These are phyloP conservation scores for Cyclotella sp. DNA, from an alignment of 108 stramenopile genomes.

Conservation along the genomic window DNA sequence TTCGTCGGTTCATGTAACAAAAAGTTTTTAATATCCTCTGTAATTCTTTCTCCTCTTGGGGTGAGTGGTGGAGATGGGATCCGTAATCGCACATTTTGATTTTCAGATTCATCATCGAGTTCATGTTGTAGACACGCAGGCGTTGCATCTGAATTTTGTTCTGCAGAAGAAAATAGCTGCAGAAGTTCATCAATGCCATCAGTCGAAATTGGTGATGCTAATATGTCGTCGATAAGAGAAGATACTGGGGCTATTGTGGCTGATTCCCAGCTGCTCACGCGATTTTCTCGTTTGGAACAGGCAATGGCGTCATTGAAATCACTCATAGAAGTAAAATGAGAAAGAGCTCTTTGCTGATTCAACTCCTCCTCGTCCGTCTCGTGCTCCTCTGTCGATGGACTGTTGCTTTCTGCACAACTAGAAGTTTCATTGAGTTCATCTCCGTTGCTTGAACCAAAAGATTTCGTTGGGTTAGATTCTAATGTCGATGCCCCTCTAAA, in stretches of 20 bases:
- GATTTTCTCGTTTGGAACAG: slow-evolving; percentile 20
- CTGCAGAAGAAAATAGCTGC: slow-evolving; percentile 12
- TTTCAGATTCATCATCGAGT: not conserved
- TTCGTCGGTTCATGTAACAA: slow-evolving; percentile 12
- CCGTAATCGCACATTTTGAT: not conserved
- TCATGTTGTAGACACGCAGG: slow-evolving; percentile 10
- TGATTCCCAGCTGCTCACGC: not conserved
- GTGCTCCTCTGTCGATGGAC: slow-evolving; percentile 4
- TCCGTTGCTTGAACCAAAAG: not conserved
- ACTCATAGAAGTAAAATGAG: slow-evolving; percentile 22
- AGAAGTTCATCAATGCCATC: slow-evolving; percentile 27
- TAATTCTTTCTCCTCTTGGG: slow-evolving; percentile 22
- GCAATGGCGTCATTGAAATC: slow-evolving; percentile 24
- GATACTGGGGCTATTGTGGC: not conserved
- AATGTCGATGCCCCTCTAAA: not conserved
- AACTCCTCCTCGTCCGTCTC: slow-evolving; percentile 19
- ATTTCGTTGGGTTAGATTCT: not conserved
- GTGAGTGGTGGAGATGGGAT: slow-evolving; percentile 5
- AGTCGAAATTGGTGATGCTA: not conserved
- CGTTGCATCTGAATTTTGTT: not conserved
- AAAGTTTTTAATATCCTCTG: slow-evolving; percentile 24
- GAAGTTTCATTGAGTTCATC: not conserved
- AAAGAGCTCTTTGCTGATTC: not conserved
- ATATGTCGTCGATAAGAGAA: not conserved
- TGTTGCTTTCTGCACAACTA: not conserved